These are phyloP conservation scores for Aspergillus glaucus DNA, from an alignment of 2,329 filamentous ascomycete genomes.

Conservation along the genomic window DNA sequence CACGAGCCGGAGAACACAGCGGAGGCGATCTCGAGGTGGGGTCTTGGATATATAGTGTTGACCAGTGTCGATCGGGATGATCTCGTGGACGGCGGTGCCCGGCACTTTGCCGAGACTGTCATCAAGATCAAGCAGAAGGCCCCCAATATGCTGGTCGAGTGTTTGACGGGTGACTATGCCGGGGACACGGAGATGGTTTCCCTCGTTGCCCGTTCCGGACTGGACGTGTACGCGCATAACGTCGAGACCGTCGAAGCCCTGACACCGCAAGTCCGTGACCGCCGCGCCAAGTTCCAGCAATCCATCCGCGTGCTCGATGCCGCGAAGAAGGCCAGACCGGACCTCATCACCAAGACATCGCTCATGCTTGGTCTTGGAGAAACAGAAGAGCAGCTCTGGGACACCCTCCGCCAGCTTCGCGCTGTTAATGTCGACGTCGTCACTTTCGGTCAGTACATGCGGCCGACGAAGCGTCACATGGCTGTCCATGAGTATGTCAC, in stretches of 20 bases:
- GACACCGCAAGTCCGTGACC: constrained; percentile 83
- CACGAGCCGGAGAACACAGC: constrained; percentile 97
- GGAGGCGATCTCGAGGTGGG: constrained; percentile 87
- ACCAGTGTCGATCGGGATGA: constrained; percentile 94
- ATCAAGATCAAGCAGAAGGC: constrained; percentile 81
- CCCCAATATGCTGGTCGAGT: constrained; percentile 40
- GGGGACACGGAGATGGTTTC: constrained; percentile 83
- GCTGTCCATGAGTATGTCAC: constrained; percentile 93
- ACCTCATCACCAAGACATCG: constrained; percentile 95
- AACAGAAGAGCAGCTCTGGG: constrained; percentile 77
- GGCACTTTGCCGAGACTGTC: constrained; percentile 90
- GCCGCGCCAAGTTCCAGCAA: constrained; percentile 82
- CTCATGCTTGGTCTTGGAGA: constrained; percentile 95
- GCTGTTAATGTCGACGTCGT: constrained; percentile 83
- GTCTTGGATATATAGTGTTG: constrained; percentile 89
- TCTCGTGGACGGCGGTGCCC: constrained; percentile 76
- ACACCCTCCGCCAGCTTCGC: constrained; percentile 72
- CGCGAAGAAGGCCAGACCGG: constrained; percentile 69
- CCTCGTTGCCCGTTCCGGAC: constrained; percentile 74
- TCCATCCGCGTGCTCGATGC: constrained; percentile 72
- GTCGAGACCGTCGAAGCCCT: constrained; percentile 89
- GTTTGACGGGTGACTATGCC: constrained; percentile 67
- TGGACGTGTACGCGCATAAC: constrained; percentile 97
- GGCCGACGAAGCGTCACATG: constrained; percentile 95
- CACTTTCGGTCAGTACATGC: constrained; percentile 99